These are phyloP conservation scores for Calonectria hawksworthii DNA, from an alignment of 2,329 filamentous ascomycete genomes.

Conservation along the genomic window DNA sequence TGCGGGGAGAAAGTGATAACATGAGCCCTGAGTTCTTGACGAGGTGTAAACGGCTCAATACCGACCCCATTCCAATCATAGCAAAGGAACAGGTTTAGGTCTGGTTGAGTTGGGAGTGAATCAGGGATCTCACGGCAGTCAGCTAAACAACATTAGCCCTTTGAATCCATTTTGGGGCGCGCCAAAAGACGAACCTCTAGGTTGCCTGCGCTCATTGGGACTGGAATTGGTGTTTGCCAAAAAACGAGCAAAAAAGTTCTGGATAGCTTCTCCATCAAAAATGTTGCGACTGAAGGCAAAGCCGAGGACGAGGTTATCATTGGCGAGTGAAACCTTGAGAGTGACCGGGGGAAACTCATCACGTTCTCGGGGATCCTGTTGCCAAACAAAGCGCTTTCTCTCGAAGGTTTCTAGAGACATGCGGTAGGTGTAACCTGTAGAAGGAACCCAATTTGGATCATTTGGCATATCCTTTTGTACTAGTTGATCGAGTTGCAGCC, in stretches of 20 bases:
- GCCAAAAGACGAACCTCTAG: constrained; percentile 25
- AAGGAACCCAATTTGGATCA: too few species aligned
- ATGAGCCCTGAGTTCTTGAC: not conserved
- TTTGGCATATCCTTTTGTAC: not conserved
- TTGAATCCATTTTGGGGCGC: not conserved
- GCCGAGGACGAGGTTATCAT: constrained; percentile 28
- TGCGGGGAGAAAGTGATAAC: constrained; percentile 13
- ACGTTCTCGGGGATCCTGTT: not conserved
- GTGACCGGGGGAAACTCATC: constrained; percentile 23
- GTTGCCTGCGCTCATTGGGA: not conserved
- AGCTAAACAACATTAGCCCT: constrained; percentile 23
- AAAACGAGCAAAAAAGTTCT: constrained; percentile 38
- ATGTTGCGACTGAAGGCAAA: constrained; percentile 37
- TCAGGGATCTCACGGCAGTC: constrained; percentile 20
- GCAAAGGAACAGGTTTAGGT: constrained; percentile 26
- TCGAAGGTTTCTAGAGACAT: not conserved
- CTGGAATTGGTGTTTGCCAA: constrained; percentile 13
- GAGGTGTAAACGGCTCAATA: constrained; percentile 3
- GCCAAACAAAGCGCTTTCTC: constrained; percentile 21
- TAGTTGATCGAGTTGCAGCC: not conserved
- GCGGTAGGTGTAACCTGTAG: not conserved
- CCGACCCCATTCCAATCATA: constrained; percentile 30
- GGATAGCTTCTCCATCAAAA: constrained; percentile 37
- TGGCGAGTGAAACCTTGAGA: constrained; percentile 19
- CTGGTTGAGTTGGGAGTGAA: not conserved